Conservation (phyloP, 2,329 filamentous ascomycete species). For the Sporothrix schenckii region DNA sequence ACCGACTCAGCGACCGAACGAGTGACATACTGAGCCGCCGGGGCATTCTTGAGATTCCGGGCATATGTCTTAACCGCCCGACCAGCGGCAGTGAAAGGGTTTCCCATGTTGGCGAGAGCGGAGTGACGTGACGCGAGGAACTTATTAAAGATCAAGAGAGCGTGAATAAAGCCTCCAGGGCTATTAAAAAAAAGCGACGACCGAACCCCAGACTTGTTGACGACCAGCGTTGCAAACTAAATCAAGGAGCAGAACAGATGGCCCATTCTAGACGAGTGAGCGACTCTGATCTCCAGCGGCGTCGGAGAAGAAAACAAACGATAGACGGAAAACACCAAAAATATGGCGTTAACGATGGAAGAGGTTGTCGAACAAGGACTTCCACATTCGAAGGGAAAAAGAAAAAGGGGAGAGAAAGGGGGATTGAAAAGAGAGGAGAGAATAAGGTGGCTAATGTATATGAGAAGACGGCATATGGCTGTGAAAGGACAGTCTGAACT, state of each 20-base stretch:
- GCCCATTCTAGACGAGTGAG: constrained; percentile 30
- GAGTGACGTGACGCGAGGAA: neutral
- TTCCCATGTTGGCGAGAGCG: constrained; percentile 14
- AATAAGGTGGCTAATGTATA: neutral
- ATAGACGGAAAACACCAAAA: neutral
- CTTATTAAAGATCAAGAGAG: neutral
- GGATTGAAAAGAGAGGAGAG: neutral
- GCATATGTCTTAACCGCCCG: constrained; percentile 31
- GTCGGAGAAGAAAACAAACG: constrained; percentile 5
- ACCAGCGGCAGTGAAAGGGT: constrained; percentile 29
- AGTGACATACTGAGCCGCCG: constrained; percentile 36
- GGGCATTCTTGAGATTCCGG: constrained; percentile 35
- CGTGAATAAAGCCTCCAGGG: constrained; percentile 12
- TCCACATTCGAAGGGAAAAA: neutral
- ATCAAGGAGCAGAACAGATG: constrained; percentile 27
- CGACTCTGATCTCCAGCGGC: constrained; percentile 17
- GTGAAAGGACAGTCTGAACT: neutral
- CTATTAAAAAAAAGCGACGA: neutral
- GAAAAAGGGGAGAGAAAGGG: neutral
- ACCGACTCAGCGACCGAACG: constrained; percentile 33
- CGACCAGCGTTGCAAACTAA: constrained; percentile 31
- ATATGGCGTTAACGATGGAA: neutral
- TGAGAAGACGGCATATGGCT: neutral
- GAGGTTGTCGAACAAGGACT: neutral
- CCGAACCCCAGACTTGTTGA: constrained; percentile 7